Percentiles rank a stretch among this genome's conserved stretches.
These are phyloP conservation scores for Cornus florida DNA, from an alignment of 148 eudicot genomes.

Conservation along the genomic window DNA sequence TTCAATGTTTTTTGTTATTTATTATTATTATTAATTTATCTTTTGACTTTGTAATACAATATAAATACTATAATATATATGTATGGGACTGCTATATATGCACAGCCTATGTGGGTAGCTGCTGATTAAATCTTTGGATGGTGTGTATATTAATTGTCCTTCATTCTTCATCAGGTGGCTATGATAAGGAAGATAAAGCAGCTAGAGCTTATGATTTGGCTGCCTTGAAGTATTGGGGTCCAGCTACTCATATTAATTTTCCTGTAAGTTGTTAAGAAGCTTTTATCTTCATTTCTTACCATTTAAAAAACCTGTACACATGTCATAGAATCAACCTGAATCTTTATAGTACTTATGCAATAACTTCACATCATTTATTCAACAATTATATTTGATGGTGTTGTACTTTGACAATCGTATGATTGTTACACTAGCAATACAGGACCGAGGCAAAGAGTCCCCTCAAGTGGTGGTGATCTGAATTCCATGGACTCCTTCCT, in stretches of 20 bases:
- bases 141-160: not conserved
- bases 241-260: conserved; percentile 72
- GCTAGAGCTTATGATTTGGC: conserved; percentile 86
- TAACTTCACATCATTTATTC: too few species aligned
- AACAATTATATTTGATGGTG: too few species aligned
- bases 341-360: too few species aligned
- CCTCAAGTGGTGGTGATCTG: too few species aligned
- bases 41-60: not conserved
- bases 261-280: conserved; percentile 35
- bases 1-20: not conserved
- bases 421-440: too few species aligned
- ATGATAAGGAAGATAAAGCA: conserved; percentile 86
- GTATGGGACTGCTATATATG: not conserved
- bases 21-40: not conserved
- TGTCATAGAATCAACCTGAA: too few species aligned
- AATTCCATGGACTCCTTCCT: too few species aligned
- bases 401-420: too few species aligned
- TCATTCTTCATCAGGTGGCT: conserved; percentile 53
- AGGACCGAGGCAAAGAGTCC: too few species aligned
- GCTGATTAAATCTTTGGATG: not conserved
- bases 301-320: too few species aligned
- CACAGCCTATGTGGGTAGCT: too few species aligned
- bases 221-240: conserved; percentile 84
- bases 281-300: not conserved
- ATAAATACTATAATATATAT: not conserved